Base-by-base conservation (phyloP, 2,329 filamentous ascomycete species). In the Colletotrichum aenigma region DNA sequence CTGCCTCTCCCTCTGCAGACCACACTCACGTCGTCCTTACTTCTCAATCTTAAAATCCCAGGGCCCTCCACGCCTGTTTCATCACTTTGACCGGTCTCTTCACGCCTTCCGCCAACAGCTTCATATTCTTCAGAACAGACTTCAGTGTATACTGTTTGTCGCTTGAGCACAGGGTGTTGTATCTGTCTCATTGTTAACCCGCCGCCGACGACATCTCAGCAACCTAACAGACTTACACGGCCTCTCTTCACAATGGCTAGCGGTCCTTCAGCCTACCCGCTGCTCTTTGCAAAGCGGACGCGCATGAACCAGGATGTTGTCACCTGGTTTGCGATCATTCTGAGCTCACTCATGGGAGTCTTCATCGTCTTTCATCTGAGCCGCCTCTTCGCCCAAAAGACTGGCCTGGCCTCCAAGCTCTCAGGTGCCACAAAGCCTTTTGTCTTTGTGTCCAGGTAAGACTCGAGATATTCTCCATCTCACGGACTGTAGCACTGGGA, bases 291-390 rank as follows among this genome's bases (percentile, higher is more conserved):
- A 10, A 67, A 66, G 64, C 67, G 78, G 16, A 61, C 36, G 8
- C 68, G 52, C 26, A 77, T 81, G 66, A 83, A 83, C 61, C 74
- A 79, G 34, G 75, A 82, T 58, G 77, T 79, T 10, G 78, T 81
- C 71, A 61, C 55, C 5, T 75, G 79, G 61, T 83, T 79, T 64
- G 76, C 79, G 5, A 74, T 70, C 6, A 67, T 77, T 7, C 32
- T 78, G 24, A 38, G 55, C 26, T 8, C 36, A 28, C 21, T 77
- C 28, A 73, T 77, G 58, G 66, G 52, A 7, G 16, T 69, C 32
- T 70, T 78, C 62, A 77, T 74, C 12, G 24, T 52, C 26, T 68
- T 71, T 21, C 75, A 78, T 52, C 70, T 77, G 18, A 70, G 34
- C 36, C 76, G 78, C 24, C 55, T 71, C 6, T 13, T 76, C 32